phyloP scores from a whole-genome alignment of 768 basidiomycete genomes.

The Tylopilus sp. region DNA sequence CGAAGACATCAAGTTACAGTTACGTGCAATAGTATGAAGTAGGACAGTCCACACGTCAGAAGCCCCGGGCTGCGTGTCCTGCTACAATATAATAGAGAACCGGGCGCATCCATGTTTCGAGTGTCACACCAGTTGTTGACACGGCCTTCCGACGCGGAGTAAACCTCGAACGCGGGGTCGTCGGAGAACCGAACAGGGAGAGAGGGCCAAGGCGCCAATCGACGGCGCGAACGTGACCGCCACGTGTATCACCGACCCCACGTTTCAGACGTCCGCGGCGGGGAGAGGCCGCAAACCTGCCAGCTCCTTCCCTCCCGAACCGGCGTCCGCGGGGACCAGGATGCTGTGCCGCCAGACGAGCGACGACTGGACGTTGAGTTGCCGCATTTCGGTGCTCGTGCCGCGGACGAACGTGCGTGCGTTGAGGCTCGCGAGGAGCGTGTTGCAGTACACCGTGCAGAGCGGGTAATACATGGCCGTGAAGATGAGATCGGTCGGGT shows the following conservation, averaged over 20 bases:
- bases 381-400: background rate
- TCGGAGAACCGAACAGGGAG: background rate
- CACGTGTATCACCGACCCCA: background rate
- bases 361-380: background rate
- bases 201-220: too few relatives aligned
- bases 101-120: too few relatives aligned
- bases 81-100: too few relatives aligned
- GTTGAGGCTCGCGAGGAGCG: constrained; percentile 33
- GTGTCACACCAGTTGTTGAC: background rate
- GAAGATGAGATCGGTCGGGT: constrained; percentile 22
- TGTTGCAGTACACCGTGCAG: constrained; percentile 34
- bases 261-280: background rate
- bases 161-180: background rate
- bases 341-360: constrained; percentile 8
- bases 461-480: constrained; percentile 29
- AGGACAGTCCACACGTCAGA: background rate
- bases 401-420: constrained; percentile 18
- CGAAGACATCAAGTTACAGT: background rate
- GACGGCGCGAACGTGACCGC: background rate
- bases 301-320: background rate
- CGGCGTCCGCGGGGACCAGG: background rate
- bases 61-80: too few relatives aligned
- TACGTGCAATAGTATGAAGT: background rate
- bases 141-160: background rate
- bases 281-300: background rate